These are phyloP conservation scores for Phytopythium chamaehyphon DNA, from an alignment of 352 stramenopile species.

Conservation along the genomic window DNA sequence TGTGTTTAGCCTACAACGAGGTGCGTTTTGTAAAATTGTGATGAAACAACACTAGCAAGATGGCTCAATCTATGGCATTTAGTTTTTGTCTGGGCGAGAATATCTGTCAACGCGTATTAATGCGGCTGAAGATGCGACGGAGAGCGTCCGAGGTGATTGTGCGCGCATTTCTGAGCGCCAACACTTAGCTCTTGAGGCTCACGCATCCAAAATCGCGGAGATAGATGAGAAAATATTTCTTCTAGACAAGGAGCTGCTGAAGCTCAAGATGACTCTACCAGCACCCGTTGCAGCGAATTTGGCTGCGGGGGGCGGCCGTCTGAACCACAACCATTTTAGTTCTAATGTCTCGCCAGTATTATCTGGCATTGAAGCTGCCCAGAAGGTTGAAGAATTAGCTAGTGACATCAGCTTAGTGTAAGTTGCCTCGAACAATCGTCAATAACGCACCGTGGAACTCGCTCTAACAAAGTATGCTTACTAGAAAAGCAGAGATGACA, in stretches of 20 bases:
- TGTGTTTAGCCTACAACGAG: conserved; percentile 48
- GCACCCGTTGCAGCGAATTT: conserved; percentile 36
- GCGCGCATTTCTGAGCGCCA: conserved; percentile 26
- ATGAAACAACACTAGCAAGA: too few relatives aligned
- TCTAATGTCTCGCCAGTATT: too few relatives aligned
- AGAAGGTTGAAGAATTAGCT: conserved; percentile 40
- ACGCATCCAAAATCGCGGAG: conserved; percentile 21
- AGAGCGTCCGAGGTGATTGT: conserved; percentile 33
- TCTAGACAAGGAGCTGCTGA: conserved; percentile 66
- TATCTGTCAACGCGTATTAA: conserved; percentile 37
- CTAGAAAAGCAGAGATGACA: conserved; percentile 34
- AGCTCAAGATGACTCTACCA: conserved; percentile 51
- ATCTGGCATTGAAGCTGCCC: conserved; percentile 14
- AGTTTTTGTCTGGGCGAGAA: conserved; percentile 27
- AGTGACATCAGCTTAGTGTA: conserved; percentile 36
- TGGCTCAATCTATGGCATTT: too few relatives aligned
- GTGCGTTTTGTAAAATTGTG: conserved; percentile 7
- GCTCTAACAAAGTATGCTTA: too few relatives aligned
- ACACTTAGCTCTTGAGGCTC: conserved; percentile 14
- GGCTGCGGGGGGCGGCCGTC: conserved; percentile 5
- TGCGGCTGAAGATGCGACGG: conserved; percentile 37
- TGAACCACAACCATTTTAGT: too few relatives aligned
- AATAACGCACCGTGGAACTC: too few relatives aligned
- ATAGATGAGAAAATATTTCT: conserved; percentile 59
- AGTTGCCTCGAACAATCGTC: conserved; percentile 1